Percentiles rank a stretch among this genome's conserved stretches.
Evolutionary conservation across 768 basidiomycete species (phyloP).

Genomic region (Pisolithus tinctorius): DNA sequence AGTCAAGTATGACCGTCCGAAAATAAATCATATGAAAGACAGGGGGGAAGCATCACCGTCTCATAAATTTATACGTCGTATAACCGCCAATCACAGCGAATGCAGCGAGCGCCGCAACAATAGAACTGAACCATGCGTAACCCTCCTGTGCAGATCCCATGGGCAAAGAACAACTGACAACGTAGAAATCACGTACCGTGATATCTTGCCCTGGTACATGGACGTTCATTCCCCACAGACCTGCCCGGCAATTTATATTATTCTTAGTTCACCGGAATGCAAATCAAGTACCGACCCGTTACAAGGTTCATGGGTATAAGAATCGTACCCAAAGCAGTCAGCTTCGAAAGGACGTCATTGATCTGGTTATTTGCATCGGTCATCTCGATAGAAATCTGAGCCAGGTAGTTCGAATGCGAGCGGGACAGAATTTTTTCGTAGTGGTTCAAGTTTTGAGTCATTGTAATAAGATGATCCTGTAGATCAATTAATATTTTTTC

Average conservation of each 20-base stretch:
- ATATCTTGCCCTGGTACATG: conserved; percentile 84
- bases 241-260: conserved; percentile 25
- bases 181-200: conserved; percentile 23
- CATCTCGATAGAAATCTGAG: conserved; percentile 99
- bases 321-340: conserved; percentile 95
- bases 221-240: conserved; percentile 99
- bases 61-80: conserved; percentile 73
- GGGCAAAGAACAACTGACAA: background rate
- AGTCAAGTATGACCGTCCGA: background rate
- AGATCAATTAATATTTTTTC: background rate
- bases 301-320: conserved; percentile 97
- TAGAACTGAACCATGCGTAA: conserved; percentile 82
- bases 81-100: conserved; percentile 82
- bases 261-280: background rate
- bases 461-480: conserved; percentile 95
- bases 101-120: conserved; percentile 71
- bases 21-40: background rate
- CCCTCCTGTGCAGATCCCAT: conserved; percentile 24
- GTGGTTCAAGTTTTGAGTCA: conserved; percentile 99
- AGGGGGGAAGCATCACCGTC: conserved; percentile 17
- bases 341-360: conserved; percentile 95
- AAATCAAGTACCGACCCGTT: conserved; percentile 51
- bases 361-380: conserved; percentile 99
- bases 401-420: conserved; percentile 98
- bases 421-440: conserved; percentile 99